These are phyloP conservation scores for Nannizziopsis barbatae DNA, from an alignment of 2,329 filamentous ascomycete species.

Conservation along the genomic window DNA sequence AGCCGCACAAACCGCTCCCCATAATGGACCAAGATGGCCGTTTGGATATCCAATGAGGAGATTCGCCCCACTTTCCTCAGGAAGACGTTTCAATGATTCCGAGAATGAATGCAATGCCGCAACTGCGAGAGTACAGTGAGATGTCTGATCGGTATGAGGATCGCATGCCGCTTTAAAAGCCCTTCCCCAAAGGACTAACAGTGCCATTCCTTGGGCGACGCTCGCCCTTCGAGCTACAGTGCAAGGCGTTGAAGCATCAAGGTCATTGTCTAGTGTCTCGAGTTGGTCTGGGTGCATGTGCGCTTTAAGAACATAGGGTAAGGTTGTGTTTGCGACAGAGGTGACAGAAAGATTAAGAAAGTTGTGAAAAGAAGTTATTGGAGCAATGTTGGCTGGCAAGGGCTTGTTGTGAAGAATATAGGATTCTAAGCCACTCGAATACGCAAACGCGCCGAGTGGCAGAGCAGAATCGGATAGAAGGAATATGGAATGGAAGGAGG, in stretches of 20 bases:
- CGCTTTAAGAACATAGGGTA: conserved; percentile 50
- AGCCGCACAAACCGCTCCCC: conserved; percentile 45
- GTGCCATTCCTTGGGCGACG: conserved; percentile 48
- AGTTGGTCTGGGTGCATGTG: conserved; percentile 42
- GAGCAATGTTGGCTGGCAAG: conserved; percentile 24
- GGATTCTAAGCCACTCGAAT: conserved; percentile 53
- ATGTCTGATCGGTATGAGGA: not conserved
- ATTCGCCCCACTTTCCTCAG: conserved; percentile 23
- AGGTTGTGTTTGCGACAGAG: conserved; percentile 47
- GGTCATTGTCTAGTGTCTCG: conserved; percentile 48
- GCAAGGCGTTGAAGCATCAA: conserved; percentile 53
- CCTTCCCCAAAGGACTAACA: conserved; percentile 51
- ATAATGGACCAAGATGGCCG: conserved; percentile 52
- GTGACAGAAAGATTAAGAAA: conserved; percentile 48
- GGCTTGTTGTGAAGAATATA: conserved; percentile 48
- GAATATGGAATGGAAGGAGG: conserved; percentile 43
- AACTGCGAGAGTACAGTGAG: not conserved
- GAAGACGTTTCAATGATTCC: conserved; percentile 27
- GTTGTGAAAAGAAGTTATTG: conserved; percentile 38
- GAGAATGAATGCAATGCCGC: conserved; percentile 30
- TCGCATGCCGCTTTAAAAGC: conserved; percentile 33
- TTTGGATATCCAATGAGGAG: conserved; percentile 21
- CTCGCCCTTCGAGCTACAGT: conserved; percentile 52
- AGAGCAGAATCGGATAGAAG: conserved; percentile 54
- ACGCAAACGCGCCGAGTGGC: conserved; percentile 54